Base-by-base conservation (phyloP, 768 basidiomycete genomes). In the Leccinum imitatum region DNA sequence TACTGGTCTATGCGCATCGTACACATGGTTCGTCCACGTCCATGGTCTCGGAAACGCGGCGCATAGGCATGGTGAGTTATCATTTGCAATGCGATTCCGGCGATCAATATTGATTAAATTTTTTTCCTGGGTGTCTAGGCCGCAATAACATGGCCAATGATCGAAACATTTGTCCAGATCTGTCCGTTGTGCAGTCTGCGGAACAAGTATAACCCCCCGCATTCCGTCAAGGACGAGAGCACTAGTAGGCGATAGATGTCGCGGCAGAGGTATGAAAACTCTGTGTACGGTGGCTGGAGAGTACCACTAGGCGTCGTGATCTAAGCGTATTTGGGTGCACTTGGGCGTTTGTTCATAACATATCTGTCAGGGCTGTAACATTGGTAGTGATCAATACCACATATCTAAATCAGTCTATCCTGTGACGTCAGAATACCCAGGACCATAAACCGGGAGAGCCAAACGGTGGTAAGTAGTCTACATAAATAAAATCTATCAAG, bases 61-160 rank as follows among this genome's bases (percentile, higher is more conserved):
- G 80, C 55, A 78, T 86, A 15, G 84, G 85, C 62, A 82, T 88
- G 61, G 87, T 89, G 66, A 73, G 86, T 76, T 27, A 33, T 58
- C 54, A 39, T 8, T 37, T 27, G 10, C 61, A 47, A 54, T 6
- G 11, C 6, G 14, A 53, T 54, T 56, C 35, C n/a, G 10, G n/a
- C 33, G 19, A 46, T 46, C 19, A 21, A 44, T 44, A n/a, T 44
- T 13, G 4, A 46, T 46, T 9, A 1, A 17, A 9, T 41, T 41
- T 54, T 25, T 56, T 53, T 57, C 48, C 59, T 25, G 59, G 35
- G 31, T 53, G 44, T n/a, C n/a, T 50, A 89, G 87, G 81, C 85
- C 27, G 78, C 77, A 23, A 81, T 89, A 57, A 88, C 87, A 8
- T 89, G 86, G 87, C 85, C 87, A 4, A 89, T 89, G 85, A 79